These are phyloP conservation scores for Plasmopara viticola DNA, from an alignment of 352 stramenopile genomes.

Conservation along the genomic window DNA sequence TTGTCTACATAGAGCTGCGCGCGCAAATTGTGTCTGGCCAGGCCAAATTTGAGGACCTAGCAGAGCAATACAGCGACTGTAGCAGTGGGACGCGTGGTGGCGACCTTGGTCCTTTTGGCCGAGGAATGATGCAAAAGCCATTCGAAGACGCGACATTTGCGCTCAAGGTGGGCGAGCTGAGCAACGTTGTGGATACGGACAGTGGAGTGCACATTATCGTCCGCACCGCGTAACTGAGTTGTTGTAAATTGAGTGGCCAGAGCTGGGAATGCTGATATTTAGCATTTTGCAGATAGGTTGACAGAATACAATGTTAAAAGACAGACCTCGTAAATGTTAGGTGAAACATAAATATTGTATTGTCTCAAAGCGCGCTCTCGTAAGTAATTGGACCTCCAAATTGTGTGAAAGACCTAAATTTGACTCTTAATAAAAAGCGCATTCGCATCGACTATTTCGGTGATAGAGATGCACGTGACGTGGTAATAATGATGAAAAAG, in stretches of 20 bases:
- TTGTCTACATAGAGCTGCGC: slow-evolving; percentile 41
- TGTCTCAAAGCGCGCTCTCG: too few species aligned
- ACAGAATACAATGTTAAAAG: too few species aligned
- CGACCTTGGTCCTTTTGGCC: slow-evolving; percentile 86
- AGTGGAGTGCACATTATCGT: slow-evolving; percentile 97
- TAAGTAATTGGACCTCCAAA: too few species aligned
- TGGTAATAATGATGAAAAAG: too few species aligned
- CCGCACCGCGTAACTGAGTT: slow-evolving; percentile 61
- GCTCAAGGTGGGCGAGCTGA: slow-evolving; percentile 91
- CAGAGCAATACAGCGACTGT: slow-evolving; percentile 80
- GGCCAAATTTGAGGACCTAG: slow-evolving; percentile 73
- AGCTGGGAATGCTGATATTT: not conserved
- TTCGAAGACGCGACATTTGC: slow-evolving; percentile 90
- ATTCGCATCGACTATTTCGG: too few species aligned
- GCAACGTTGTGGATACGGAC: slow-evolving; percentile 92
- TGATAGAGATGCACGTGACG: too few species aligned
- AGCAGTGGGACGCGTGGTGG: slow-evolving; percentile 78
- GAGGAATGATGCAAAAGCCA: slow-evolving; percentile 89
- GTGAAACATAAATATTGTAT: too few species aligned
- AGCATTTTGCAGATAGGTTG: too few species aligned
- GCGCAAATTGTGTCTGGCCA: slow-evolving; percentile 74
- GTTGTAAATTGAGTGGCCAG: not conserved
- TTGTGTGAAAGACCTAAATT: too few species aligned
- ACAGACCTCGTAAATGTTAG: too few species aligned
- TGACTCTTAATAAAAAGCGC: too few species aligned